Evolutionary conservation across 441 rosid genomes (phyloP), one percentile per base, ranked within the genome.

Genomic region (Arabidopsis hybrid): DNA sequence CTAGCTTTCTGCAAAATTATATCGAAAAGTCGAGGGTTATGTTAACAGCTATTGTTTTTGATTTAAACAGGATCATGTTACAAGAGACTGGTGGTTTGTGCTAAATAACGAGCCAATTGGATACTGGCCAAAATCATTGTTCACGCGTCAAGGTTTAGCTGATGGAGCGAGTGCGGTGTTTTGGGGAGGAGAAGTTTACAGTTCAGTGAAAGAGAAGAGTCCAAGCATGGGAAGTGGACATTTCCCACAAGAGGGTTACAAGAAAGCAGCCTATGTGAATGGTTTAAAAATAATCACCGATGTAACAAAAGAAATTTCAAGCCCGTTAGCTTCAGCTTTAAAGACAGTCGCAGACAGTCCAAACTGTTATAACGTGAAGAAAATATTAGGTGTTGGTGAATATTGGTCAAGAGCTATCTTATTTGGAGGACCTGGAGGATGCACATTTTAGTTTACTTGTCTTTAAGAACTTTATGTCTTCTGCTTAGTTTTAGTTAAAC

Each of bases 161-260:
- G 2, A 34, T 45, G 45, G 26, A 43, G 77, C 77, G 34, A 45
- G 47, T 17, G 2, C 34, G 18, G 69, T 42, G 9, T 32, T 45
- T 6, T 65, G 62, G 46, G 77, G 77, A 63, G 77, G 77, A 55
- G 64, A 73, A 63, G 77, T 64, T 4, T 65, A 43, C 29, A 64
- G 71, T 55, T 18, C 65, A 21, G 42, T 64, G 55, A 43, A 46
- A 32, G 56, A 53, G 38, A 63, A 52, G 38, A 64, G 65, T 7
- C 77, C 77, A 53, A n/a, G 21, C 42, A 73, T 73, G 77, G 77
- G 77, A 56, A 73, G 77, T 45, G 77, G 77, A 18, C 71, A 73
- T 56, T 73, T 64, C 16, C 64, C 77, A 5, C 10, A 9, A 4
- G 71, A 73, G 11, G 71, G 64, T 42, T 65, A 4, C 43, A 14